A percentile compares a stretch with the other conserved stretches of the same genome.
phyloP scores from a whole-genome alignment of 306 rosid genomes.

The Canavalia gladiata region DNA sequence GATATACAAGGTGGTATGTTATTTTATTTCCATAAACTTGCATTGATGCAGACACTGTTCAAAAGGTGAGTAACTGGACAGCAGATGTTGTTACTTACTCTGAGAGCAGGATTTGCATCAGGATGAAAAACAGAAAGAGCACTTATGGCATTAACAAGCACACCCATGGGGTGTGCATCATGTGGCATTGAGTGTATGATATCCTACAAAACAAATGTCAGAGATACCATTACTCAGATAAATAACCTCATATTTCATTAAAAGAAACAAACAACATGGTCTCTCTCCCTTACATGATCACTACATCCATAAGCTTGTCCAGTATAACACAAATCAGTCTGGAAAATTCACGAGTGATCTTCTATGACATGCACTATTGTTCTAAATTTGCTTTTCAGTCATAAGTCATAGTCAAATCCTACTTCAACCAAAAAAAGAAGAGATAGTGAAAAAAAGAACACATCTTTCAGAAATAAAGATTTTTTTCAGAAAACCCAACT shows the following conservation, averaged over 20 bases:
- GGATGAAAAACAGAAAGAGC: conserved; percentile 91
- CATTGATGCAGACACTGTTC: conserved; percentile 28
- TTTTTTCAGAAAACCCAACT: not conserved
- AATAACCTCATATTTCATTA: conserved; percentile 13
- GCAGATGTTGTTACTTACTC: conserved; percentile 57
- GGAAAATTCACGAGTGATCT: conserved; percentile 31
- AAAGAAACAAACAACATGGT: conserved; percentile 2
- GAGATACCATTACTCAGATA: conserved; percentile 26
- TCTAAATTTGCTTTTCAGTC: not conserved
- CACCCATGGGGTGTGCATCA: conserved; percentile 99
- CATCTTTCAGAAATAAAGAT: conserved; percentile 12
- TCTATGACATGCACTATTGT: not conserved
- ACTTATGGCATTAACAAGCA: conserved; percentile 83
- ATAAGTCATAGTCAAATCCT: not conserved
- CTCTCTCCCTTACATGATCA: conserved; percentile 24
- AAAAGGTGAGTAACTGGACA: conserved; percentile 23
- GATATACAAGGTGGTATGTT: conserved; percentile 2
- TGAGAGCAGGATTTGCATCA: conserved; percentile 93
- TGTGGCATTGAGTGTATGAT: conserved; percentile 90
- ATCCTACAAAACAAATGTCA: conserved; percentile 65
- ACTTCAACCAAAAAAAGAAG: conserved; percentile 10
- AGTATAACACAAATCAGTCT: not conserved
- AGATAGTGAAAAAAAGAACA: not conserved
- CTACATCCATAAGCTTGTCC: not conserved
- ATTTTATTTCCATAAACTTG: conserved; percentile 6